phyloP scores from a whole-genome alignment of 2,329 filamentous ascomycete genomes.

The Venturiaceae sp. region DNA sequence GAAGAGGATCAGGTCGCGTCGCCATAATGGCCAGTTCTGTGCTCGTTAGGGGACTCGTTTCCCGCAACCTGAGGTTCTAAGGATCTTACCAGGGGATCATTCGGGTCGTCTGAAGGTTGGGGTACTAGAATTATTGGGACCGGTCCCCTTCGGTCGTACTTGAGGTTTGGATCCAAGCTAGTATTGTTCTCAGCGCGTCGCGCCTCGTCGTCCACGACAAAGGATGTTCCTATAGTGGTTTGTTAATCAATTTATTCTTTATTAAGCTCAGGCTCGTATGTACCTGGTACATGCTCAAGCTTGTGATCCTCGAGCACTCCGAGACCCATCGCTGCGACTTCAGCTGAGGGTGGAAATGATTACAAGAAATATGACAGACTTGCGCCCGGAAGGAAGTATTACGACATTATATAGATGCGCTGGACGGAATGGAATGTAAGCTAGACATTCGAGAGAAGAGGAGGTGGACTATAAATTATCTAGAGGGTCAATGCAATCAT shows the following conservation, averaged over 20 bases:
- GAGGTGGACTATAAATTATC: background rate
- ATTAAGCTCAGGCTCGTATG: constrained; percentile 17
- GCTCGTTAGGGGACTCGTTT: constrained; percentile 2
- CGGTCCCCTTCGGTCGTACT: constrained; percentile 60
- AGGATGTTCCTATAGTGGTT: constrained; percentile 28
- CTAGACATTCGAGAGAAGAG: background rate
- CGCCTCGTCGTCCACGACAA: constrained; percentile 23
- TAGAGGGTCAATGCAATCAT: too few species aligned
- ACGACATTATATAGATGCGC: background rate
- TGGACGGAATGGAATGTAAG: background rate
- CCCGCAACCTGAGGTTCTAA: constrained; percentile 5
- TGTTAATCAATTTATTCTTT: constrained; percentile 10
- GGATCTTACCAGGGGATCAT: constrained; percentile 72
- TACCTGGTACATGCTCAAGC: constrained; percentile 66
- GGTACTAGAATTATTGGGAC: constrained; percentile 73
- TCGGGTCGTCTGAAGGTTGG: constrained; percentile 83
- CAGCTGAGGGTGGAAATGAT: background rate
- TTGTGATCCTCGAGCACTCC: constrained; percentile 62
- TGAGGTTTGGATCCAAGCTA: constrained; percentile 41
- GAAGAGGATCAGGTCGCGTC: constrained; percentile 69
- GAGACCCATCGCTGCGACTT: constrained; percentile 46
- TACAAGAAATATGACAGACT: background rate
- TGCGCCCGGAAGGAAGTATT: background rate
- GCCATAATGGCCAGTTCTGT: constrained; percentile 79
- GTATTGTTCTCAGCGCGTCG: constrained; percentile 18